Evolutionary conservation across 2,329 filamentous ascomycete species (phyloP).

Genomic region (Cryphonectria naterciae): DNA sequence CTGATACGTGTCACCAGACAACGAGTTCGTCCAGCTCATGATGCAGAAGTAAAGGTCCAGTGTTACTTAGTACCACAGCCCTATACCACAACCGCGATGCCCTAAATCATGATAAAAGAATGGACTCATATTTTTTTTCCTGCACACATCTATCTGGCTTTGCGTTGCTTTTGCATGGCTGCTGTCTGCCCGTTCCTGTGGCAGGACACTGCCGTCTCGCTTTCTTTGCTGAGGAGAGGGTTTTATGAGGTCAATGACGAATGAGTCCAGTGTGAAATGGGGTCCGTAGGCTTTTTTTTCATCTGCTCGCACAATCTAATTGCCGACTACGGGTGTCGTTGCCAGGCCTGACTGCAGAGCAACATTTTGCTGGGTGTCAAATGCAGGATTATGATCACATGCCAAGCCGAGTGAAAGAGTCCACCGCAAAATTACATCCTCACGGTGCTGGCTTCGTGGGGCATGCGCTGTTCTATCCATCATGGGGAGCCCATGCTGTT

Average conservation of each 20-base stretch:
- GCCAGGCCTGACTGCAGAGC: constrained; percentile 1
- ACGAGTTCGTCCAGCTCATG: constrained; percentile 93
- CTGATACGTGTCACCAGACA: constrained; percentile 58
- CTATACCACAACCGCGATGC: constrained; percentile 25
- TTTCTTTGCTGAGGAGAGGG: constrained; percentile 17
- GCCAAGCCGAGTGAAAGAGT: background rate
- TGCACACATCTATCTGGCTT: constrained; percentile 13
- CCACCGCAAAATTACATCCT: background rate
- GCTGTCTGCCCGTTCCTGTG: constrained; percentile 7
- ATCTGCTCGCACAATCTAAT: constrained; percentile 23
- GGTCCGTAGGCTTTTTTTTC: constrained; percentile 25
- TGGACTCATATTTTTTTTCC: constrained; percentile 20
- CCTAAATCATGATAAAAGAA: constrained; percentile 28
- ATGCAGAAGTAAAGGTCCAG: constrained; percentile 77
- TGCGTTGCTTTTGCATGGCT: constrained; percentile 17
- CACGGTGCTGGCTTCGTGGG: background rate
- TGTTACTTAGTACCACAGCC: constrained; percentile 11
- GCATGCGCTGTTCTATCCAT: background rate
- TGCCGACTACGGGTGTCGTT: constrained; percentile 18
- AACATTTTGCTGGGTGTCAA: background rate
- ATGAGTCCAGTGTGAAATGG: constrained; percentile 20
- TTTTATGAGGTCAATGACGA: constrained; percentile 21
- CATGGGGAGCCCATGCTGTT: background rate
- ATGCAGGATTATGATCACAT: background rate
- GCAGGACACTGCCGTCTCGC: constrained; percentile 11